Conservation (phyloP, 176 grass and related monocot genomes). For the Bolboschoenus planiculmis region DNA sequence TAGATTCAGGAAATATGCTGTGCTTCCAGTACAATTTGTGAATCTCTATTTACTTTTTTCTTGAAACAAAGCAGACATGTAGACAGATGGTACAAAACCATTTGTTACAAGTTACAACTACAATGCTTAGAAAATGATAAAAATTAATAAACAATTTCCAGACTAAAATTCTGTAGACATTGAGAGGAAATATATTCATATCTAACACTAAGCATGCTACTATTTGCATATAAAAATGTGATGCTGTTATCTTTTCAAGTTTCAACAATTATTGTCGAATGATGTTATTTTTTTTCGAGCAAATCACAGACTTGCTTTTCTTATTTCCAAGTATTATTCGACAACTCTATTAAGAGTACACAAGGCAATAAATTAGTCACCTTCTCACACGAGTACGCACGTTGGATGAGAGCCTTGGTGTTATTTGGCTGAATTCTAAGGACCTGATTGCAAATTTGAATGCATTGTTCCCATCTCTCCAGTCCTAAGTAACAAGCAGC, state of each 20-base stretch:
- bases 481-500: conserved; percentile 56
- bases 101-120: no score
- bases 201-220: neutral
- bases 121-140: neutral
- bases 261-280: conserved; percentile 19
- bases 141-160: neutral
- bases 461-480: conserved; percentile 45
- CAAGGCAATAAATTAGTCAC: conserved; percentile 24
- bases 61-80: neutral
- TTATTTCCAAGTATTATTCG: neutral
- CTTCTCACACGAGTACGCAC: conserved; percentile 48
- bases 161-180: no score
- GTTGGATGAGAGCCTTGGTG: conserved; percentile 54
- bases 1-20: no score
- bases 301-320: neutral
- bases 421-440: conserved; percentile 48
- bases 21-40: no score
- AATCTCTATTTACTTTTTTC: neutral
- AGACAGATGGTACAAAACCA: no score
- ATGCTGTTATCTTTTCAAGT: neutral
- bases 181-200: no score
- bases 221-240: neutral
- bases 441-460: conserved; percentile 58
- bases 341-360: neutral
- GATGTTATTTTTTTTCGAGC: neutral